Conservation (phyloP, 108 stramenopile species). For the Chaetoceros tenuissimus region DNA sequence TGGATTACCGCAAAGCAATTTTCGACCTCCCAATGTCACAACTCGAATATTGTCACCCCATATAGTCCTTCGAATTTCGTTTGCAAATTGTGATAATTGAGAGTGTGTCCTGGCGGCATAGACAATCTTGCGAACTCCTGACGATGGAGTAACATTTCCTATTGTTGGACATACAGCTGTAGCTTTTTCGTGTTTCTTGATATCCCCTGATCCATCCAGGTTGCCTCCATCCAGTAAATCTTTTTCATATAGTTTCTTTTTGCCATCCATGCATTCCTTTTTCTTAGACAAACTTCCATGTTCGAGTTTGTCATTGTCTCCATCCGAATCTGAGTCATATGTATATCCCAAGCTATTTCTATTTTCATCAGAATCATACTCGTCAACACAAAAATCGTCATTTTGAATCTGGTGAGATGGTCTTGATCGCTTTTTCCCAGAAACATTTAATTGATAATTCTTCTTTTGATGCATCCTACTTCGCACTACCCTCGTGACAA, state of each 20-base stretch:
- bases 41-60: conserved; percentile 63
- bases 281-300: too few relatives aligned
- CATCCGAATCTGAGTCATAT: conserved; percentile 16
- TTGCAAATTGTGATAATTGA: conserved; percentile 93
- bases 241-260: too few relatives aligned
- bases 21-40: conserved; percentile 82
- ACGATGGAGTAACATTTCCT: conserved; percentile 34
- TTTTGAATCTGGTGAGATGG: neutral
- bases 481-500: too few relatives aligned
- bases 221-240: conserved; percentile 31
- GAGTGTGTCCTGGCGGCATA: conserved; percentile 94
- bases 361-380: conserved; percentile 45
- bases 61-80: conserved; percentile 64
- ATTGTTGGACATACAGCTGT: conserved; percentile 6
- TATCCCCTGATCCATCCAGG: conserved; percentile 48
- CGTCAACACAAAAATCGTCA: conserved; percentile 36
- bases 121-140: conserved; percentile 63
- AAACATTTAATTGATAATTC: too few relatives aligned
- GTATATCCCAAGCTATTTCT: neutral
- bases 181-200: neutral
- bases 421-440: too few relatives aligned
- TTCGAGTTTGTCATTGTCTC: conserved; percentile 9
- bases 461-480: too few relatives aligned
- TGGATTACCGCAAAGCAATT: conserved; percentile 75
- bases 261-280: too few relatives aligned